These are phyloP conservation scores for Podaxis pistillaris DNA, from an alignment of 768 basidiomycete genomes.

Conservation along the genomic window DNA sequence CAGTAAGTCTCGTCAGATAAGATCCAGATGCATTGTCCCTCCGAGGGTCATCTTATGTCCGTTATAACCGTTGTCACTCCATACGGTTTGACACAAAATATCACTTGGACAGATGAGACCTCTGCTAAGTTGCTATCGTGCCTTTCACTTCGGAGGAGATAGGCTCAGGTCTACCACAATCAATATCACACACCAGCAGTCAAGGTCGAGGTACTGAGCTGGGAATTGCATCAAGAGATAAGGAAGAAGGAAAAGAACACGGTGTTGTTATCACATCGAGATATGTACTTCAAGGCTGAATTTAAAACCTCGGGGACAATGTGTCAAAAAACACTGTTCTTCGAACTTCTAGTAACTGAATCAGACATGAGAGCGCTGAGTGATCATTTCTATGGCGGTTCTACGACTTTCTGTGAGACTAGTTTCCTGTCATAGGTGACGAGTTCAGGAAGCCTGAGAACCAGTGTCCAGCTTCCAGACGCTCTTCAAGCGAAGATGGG, in stretches of 20 bases:
- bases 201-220: neutral
- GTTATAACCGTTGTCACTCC: slow-evolving; percentile 3
- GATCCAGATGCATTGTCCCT: neutral
- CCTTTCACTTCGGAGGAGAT: slow-evolving; percentile 4
- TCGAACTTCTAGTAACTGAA: neutral
- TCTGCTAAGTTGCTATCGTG: neutral
- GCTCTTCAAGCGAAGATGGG: neutral
- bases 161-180: neutral
- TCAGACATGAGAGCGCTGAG: neutral
- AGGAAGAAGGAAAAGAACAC: neutral
- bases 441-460: neutral
- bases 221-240: slow-evolving; percentile 6
- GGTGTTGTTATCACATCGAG: neutral
- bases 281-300: neutral
- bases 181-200: neutral
- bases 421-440: neutral
- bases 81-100: neutral
- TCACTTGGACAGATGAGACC: neutral
- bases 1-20: too few species aligned
- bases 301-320: slow-evolving; percentile 9
- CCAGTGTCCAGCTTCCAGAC: neutral
- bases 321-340: slow-evolving; percentile 6
- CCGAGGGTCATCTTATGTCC: neutral
- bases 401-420: too few species aligned
- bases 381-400: too few species aligned